These are phyloP conservation scores for Serendipita sp. DNA, from an alignment of 768 basidiomycete genomes.

Conservation along the genomic window DNA sequence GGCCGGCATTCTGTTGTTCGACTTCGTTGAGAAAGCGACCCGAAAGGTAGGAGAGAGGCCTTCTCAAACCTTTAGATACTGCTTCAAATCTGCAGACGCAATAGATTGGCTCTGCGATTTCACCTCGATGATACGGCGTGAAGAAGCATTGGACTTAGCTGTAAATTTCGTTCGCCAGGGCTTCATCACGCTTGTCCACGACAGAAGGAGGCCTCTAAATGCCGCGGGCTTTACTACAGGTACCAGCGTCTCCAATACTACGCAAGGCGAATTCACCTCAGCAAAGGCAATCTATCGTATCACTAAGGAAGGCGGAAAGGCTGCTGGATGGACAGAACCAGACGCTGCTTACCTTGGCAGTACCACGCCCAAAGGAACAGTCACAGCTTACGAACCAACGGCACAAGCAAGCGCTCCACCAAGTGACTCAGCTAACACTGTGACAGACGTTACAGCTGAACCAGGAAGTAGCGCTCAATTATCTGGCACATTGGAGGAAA, in stretches of 20 bases:
- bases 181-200: constrained; percentile 73
- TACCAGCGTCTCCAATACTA: constrained; percentile 32
- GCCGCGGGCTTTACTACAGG: constrained; percentile 61
- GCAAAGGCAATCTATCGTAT: constrained; percentile 90
- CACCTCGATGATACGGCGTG: constrained; percentile 85
- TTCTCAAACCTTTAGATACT: constrained; percentile 41
- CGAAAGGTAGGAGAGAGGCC: constrained; percentile 34
- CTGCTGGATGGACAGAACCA: constrained; percentile 66
- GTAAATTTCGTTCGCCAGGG: constrained; percentile 96
- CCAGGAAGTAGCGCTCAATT: too few relatives aligned
- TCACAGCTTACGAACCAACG: too few relatives aligned
- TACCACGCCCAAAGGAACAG: too few relatives aligned
- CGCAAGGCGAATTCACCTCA: constrained; percentile 92
- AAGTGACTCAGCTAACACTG: too few relatives aligned
- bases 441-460: too few relatives aligned
- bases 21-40: constrained; percentile 51
- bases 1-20: constrained; percentile 55
- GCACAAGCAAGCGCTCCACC: too few relatives aligned
- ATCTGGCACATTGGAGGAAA: too few relatives aligned
- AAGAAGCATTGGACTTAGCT: constrained; percentile 94
- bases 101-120: constrained; percentile 98
- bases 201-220: constrained; percentile 81
- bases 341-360: constrained; percentile 13
- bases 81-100: constrained; percentile 74
- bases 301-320: constrained; percentile 75